Evolutionary conservation across 176 grass and related monocot species (phyloP).

Genomic region (Aegilops speltoides): DNA sequence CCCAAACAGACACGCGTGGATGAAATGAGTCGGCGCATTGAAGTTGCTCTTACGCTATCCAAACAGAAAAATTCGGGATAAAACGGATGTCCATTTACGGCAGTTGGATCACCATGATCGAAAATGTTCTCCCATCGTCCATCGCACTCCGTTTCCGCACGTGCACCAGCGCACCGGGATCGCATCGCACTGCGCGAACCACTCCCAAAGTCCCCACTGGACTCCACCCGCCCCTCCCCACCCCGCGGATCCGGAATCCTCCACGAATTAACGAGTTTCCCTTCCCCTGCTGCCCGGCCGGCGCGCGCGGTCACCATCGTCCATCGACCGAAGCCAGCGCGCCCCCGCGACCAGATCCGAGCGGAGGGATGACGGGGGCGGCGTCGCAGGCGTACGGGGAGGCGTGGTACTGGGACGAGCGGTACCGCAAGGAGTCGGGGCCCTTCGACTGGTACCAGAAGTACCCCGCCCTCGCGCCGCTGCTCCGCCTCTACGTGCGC

Average conservation of each 20-base stretch:
- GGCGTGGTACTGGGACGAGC: slow-evolving; percentile 89
- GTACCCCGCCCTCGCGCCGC: slow-evolving; percentile 70
- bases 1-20: no score
- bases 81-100: no score
- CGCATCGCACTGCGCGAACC: background rate
- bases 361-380: slow-evolving; percentile 37
- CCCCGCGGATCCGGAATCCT: background rate
- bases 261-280: background rate
- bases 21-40: no score
- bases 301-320: background rate
- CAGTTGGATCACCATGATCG: no score
- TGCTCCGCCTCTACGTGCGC: slow-evolving; percentile 63
- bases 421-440: slow-evolving; percentile 69
- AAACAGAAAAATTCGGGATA: no score
- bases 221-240: background rate
- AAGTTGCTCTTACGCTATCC: no score
- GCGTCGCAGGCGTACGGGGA: slow-evolving; percentile 84
- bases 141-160: background rate
- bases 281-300: background rate
- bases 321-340: background rate
- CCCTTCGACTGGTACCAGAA: slow-evolving; percentile 99
- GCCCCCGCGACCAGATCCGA: slow-evolving; percentile 35
- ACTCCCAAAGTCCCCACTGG: background rate
- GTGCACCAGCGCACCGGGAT: background rate
- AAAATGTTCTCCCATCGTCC: background rate